Evolutionary conservation across 2,329 filamentous ascomycete genomes (phyloP).

Genomic region (Fusarium pseudocircinatum): DNA sequence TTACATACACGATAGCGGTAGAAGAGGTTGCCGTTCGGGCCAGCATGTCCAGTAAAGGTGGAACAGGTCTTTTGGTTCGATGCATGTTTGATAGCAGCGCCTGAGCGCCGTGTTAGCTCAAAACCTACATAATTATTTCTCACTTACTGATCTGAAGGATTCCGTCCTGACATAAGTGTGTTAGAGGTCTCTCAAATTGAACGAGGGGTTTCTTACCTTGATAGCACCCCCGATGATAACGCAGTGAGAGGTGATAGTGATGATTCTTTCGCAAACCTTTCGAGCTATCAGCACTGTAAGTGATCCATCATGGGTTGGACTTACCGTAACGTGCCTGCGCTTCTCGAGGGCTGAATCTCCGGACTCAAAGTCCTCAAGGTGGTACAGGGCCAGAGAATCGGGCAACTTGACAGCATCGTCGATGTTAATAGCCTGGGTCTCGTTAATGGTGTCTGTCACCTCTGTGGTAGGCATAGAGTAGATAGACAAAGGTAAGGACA

Average conservation of each 20-base stretch:
- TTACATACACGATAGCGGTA: background rate
- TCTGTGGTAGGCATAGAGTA: background rate
- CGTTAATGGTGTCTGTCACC: background rate
- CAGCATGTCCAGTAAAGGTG: background rate
- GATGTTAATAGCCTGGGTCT: too few relatives aligned
- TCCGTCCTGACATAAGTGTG: rapidly evolving
- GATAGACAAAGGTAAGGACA: background rate
- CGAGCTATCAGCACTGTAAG: too few relatives aligned
- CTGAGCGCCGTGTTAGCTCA: rapidly evolving
- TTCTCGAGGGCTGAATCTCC: background rate
- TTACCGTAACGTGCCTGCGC: background rate
- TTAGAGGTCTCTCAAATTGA: background rate
- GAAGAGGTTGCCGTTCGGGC: background rate
- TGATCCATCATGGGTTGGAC: too few relatives aligned
- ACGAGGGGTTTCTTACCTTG: background rate
- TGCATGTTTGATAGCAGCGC: background rate
- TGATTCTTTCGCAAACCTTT: background rate
- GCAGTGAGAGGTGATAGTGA: rapidly evolving
- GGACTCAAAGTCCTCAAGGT: background rate
- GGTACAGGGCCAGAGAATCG: rapidly evolving
- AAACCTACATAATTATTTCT: rapidly evolving
- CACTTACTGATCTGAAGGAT: background rate
- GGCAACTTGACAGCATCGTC: background rate
- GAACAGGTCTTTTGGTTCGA: background rate
- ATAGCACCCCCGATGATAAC: background rate